Evolutionary conservation across 2,329 filamentous ascomycete species (phyloP).

Genomic region (Talaromyces sp.): DNA sequence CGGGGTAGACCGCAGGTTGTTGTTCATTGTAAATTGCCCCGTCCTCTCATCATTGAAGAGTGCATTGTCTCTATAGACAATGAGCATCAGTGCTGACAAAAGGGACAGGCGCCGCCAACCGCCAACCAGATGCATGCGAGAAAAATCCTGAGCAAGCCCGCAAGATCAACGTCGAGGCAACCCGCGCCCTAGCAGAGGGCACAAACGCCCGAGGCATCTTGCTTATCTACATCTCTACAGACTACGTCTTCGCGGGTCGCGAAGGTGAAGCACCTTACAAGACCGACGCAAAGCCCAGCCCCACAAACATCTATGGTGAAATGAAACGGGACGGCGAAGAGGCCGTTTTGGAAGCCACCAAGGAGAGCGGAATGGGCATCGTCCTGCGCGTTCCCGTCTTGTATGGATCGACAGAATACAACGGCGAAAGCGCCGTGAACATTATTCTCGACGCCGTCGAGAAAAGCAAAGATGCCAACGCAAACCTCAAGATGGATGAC

Average conservation of each 20-base stretch:
- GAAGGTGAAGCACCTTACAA: conserved; percentile 85
- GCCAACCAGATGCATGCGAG: conserved; percentile 82
- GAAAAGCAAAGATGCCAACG: conserved; percentile 57
- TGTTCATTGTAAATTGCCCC: conserved; percentile 66
- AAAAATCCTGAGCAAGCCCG: conserved; percentile 71
- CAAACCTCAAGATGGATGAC: conserved; percentile 73
- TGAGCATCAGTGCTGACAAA: background rate
- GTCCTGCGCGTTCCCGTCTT: conserved; percentile 78
- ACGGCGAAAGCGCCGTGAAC: conserved; percentile 77
- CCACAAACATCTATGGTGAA: conserved; percentile 76
- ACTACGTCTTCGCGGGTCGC: conserved; percentile 73
- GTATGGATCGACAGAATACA: conserved; percentile 71
- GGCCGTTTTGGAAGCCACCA: conserved; percentile 63
- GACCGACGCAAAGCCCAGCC: conserved; percentile 57
- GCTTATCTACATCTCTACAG: conserved; percentile 64
- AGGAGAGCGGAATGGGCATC: conserved; percentile 55
- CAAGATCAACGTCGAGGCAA: conserved; percentile 70
- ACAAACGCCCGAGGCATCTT: conserved; percentile 54
- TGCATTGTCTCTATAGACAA: background rate
- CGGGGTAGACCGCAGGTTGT: conserved; percentile 65
- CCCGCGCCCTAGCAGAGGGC: conserved; percentile 61
- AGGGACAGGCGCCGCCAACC: conserved; percentile 72
- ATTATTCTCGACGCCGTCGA: conserved; percentile 71
- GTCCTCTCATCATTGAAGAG: background rate
- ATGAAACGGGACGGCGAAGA: conserved; percentile 68